phyloP scores from a whole-genome alignment of 805 yeast genomes.

The Cyberlindnera japonica region DNA sequence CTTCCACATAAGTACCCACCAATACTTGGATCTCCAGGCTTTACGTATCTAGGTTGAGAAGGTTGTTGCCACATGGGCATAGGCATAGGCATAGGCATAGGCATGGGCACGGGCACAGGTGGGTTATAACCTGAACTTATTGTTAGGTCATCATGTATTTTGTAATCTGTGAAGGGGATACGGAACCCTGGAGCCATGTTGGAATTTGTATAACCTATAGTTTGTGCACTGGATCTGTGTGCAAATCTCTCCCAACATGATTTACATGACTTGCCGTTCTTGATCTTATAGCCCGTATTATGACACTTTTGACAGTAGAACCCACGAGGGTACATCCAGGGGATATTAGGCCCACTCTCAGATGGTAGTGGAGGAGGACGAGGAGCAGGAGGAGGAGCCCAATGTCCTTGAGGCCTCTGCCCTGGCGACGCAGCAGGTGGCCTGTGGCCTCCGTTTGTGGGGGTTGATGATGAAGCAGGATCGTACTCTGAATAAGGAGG shows the following conservation, averaged over 20 bases:
- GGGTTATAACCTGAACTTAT: conserved; percentile 2
- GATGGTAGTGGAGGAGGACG: neutral
- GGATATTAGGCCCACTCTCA: conserved; percentile 23
- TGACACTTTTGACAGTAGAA: conserved; percentile 64
- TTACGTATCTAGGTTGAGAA: conserved; percentile 42
- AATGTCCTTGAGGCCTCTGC: conserved; percentile 1
- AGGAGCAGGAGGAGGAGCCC: neutral
- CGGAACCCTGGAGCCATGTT: conserved; percentile 6
- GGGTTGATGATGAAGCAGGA: neutral
- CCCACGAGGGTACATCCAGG: conserved; percentile 64
- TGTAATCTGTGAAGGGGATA: conserved; percentile 21
- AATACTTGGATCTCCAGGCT: conserved; percentile 73
- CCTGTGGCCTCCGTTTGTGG: neutral
- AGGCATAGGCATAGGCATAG: conserved; percentile 6
- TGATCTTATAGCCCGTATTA: conserved; percentile 63
- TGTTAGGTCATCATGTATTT: conserved; percentile 15
- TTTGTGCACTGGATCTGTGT: conserved; percentile 5
- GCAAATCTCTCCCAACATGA: conserved; percentile 68
- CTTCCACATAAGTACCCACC: conserved; percentile 75
- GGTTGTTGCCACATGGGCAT: too few relatives aligned
- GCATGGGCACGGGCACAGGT: conserved; percentile 5
- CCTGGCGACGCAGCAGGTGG: conserved; percentile 1
- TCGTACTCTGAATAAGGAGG: conserved; percentile 9
- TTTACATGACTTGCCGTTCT: conserved; percentile 59
- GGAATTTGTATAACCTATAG: neutral